phyloP scores from a whole-genome alignment of 1,284 basidiomycete genomes.

The Naganishia liquefaciens region DNA sequence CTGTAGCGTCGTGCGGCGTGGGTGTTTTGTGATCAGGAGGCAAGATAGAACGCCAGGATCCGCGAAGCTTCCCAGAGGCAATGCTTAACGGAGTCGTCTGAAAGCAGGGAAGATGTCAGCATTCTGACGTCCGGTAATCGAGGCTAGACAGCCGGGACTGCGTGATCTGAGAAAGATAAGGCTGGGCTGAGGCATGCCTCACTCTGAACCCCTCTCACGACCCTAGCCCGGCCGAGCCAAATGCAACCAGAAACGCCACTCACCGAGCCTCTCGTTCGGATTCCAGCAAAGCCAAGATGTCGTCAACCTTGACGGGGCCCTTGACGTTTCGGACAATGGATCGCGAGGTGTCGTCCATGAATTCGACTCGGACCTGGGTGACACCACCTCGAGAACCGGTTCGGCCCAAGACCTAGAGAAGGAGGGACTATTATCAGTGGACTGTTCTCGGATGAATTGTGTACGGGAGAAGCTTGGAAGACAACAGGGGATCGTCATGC shows the following conservation, averaged over 20 bases:
- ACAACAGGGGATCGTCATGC: too few relatives aligned
- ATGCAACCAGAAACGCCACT: conserved; percentile 52
- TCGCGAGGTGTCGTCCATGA: conserved; percentile 96
- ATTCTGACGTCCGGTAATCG: background rate
- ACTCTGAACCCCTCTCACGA: background rate
- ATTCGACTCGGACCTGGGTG: conserved; percentile 99
- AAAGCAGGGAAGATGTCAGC: background rate
- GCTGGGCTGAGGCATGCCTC: too few relatives aligned
- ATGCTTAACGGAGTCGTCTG: conserved; percentile 27
- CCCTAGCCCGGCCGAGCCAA: background rate
- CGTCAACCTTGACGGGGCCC: conserved; percentile 93
- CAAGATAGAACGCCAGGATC: background rate
- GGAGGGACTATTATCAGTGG: conserved; percentile 1
- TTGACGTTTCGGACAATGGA: conserved; percentile 99
- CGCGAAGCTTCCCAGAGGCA: conserved; percentile 7
- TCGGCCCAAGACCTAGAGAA: conserved; percentile 83
- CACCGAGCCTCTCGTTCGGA: conserved; percentile 99
- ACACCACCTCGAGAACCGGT: conserved; percentile 99
- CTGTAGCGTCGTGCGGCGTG: too few relatives aligned
- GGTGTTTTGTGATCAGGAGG: too few relatives aligned
- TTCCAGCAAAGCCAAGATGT: conserved; percentile 97
- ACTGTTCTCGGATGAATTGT: too few relatives aligned
- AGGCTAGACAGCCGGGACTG: background rate
- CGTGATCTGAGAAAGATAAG: background rate
- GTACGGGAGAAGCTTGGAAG: too few relatives aligned